phyloP scores from a whole-genome alignment of 1,284 basidiomycete genomes.

The Ceratobasidium sp. region DNA sequence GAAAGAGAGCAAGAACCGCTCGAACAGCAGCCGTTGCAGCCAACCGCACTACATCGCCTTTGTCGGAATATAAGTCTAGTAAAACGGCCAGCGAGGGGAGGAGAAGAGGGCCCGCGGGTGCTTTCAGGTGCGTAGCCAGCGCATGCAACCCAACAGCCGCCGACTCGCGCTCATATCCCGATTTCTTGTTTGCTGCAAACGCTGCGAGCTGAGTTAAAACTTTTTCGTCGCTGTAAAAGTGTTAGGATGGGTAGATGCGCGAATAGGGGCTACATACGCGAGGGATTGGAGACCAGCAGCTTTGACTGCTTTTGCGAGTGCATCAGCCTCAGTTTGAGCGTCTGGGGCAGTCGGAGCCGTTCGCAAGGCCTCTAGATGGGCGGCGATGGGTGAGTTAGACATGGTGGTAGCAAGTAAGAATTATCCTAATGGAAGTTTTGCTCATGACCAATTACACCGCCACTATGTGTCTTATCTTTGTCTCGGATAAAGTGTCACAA shows the following conservation, averaged over 20 bases:
- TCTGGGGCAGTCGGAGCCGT: slow-evolving; percentile 83
- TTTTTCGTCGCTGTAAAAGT: slow-evolving; percentile 66
- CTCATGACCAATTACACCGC: not conserved
- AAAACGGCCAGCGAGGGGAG: slow-evolving; percentile 83
- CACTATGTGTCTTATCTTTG: not conserved
- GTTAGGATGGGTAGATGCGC: slow-evolving; percentile 30
- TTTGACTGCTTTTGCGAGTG: slow-evolving; percentile 76
- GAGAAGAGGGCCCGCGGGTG: slow-evolving; percentile 85
- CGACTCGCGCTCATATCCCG: slow-evolving; percentile 92
- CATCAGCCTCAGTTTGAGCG: slow-evolving; percentile 84
- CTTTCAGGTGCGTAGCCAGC: slow-evolving; percentile 77
- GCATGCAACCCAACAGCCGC: slow-evolving; percentile 89
- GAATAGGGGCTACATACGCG: slow-evolving; percentile 61
- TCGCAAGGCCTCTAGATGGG: slow-evolving; percentile 69
- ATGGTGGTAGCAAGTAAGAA: slow-evolving; percentile 37
- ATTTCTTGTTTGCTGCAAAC: slow-evolving; percentile 91
- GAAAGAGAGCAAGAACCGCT: slow-evolving; percentile 85
- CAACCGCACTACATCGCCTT: slow-evolving; percentile 90
- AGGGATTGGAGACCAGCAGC: slow-evolving; percentile 74
- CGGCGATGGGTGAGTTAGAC: slow-evolving; percentile 31
- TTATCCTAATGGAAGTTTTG: slow-evolving; percentile 43
- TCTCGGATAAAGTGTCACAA: no score
- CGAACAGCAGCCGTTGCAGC: slow-evolving; percentile 89
- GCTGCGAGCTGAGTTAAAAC: slow-evolving; percentile 75
- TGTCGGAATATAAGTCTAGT: slow-evolving; percentile 93